A percentile compares a stretch with the other conserved stretches of the same genome.
Evolutionary conservation across 352 stramenopile genomes (phyloP).

Genomic region (Globisporangium emineosum): DNA sequence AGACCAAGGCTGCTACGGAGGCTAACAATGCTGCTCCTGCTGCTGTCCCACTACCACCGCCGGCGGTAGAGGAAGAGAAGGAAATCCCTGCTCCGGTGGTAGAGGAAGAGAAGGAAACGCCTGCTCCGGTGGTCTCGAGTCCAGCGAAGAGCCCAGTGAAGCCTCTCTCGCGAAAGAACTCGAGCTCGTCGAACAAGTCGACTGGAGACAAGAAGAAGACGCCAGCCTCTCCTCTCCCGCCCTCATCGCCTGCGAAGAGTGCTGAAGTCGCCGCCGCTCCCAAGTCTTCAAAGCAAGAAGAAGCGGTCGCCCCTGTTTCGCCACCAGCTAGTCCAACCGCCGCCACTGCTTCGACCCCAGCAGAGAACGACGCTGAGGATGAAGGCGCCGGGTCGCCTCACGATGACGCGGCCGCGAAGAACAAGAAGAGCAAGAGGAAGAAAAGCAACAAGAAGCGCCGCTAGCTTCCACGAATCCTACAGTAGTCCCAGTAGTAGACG

Average conservation of each 20-base stretch:
- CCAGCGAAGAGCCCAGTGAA: constrained; percentile 19
- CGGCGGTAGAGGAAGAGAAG: constrained; percentile 10
- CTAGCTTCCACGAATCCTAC: constrained; percentile 11
- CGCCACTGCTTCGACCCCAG: background rate
- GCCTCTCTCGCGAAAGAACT: constrained; percentile 23
- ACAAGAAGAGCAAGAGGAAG: constrained; percentile 60
- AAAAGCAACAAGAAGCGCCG: constrained; percentile 57
- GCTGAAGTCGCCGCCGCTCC: constrained; percentile 22
- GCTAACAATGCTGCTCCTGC: too few relatives aligned
- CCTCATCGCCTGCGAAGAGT: constrained; percentile 10
- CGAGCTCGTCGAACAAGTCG: constrained; percentile 20
- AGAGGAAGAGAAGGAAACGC: too few relatives aligned
- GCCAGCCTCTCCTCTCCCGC: background rate
- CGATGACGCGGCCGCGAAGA: constrained; percentile 24
- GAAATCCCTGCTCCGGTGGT: background rate
- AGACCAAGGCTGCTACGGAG: background rate
- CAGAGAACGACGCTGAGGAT: constrained; percentile 22
- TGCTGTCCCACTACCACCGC: background rate
- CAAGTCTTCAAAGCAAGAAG: constrained; percentile 19
- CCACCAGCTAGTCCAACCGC: constrained; percentile 8
- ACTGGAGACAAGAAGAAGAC: constrained; percentile 27
- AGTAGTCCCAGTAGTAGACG: background rate
- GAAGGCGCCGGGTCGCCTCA: constrained; percentile 21
- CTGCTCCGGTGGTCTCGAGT: constrained; percentile 5
- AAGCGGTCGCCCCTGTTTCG: background rate